Base-by-base conservation (phyloP, 2,329 filamentous ascomycete species). In the Tolypocladium guangdongense region DNA sequence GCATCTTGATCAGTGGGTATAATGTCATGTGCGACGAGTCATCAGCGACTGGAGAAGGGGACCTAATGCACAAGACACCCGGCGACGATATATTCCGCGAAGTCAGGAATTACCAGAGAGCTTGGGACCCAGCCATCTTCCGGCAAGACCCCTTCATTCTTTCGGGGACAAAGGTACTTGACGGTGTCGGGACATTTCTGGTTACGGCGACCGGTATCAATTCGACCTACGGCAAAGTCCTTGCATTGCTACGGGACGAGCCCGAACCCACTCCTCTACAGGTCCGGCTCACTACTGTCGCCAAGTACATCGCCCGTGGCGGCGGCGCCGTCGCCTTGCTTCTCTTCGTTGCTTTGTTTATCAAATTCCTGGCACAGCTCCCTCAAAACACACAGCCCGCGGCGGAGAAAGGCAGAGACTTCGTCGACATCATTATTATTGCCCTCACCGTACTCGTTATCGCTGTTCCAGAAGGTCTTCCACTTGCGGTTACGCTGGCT, bases 311-410 rank as follows among this genome's bases (percentile, higher is more conserved):
- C 49, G 69, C 69, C 24, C 67, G 66, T 55, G 56, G 66, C 22
- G 79, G 78, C 24, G 82, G 86, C 60, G 81, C 80, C 52, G 83
- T 87, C 35, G 87, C 87, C 43, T 67, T 88, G 16, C 69, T 91
- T 8, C 75, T 92, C 20, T 92, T 93, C 65, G 70, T 89, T 50
- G 85, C 90, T 27, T 74, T 91, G 16, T 82, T 91, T 61, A 88
- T 92, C 72, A 84, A 88, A 62, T 92, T 90, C 64, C 72, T 88
- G 30, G 84, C 79, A 37, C 69, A 77, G 18, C 75, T 92, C 7
- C 77, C 78, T 6, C 62, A 71, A 37, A 82, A 80, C 60, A 47
- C 59, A 22, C 64, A 58, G 0, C 68, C 71, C 0, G 70, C 81
- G 1, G 74, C 80, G 0, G 69, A 78, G 51, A 90, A 89, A 68